phyloP scores from a whole-genome alignment of 805 yeast species.

The Starmerella tilneyi region DNA sequence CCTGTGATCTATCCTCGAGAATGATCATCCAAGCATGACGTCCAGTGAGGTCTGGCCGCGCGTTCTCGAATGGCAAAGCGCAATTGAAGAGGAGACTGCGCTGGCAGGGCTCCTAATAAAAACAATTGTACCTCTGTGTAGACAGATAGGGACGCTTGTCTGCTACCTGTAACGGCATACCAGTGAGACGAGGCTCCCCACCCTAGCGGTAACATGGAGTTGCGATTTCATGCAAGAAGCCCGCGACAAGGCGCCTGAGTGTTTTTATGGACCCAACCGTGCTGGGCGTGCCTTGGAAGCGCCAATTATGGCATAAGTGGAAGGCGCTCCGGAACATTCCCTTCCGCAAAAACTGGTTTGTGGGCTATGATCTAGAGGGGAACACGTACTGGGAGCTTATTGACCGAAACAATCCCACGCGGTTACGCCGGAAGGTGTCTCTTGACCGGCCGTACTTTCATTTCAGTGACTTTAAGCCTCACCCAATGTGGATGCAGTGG shows the following conservation, averaged over 20 bases:
- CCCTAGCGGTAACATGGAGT: too few species aligned
- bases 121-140: too few species aligned
- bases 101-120: too few species aligned
- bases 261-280: constrained; percentile 6
- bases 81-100: too few species aligned
- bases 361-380: constrained; percentile 67
- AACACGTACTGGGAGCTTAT: constrained; percentile 79
- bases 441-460: constrained; percentile 37
- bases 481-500: constrained; percentile 70
- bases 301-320: constrained; percentile 38
- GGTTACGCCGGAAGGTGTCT: constrained; percentile 46
- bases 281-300: constrained; percentile 21
- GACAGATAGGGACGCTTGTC: too few species aligned
- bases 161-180: too few species aligned
- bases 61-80: too few species aligned
- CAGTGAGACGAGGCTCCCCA: too few species aligned
- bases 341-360: constrained; percentile 56
- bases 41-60: too few species aligned
- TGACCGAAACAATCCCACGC: constrained; percentile 39
- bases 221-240: too few species aligned
- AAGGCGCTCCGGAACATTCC: constrained; percentile 55
- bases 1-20: constrained; percentile 23
- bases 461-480: constrained; percentile 30
- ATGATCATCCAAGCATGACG: constrained; percentile 13
- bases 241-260: background rate